Evolutionary conservation across 2,329 filamentous ascomycete genomes (phyloP).

Genomic region (Fusarium luffae): DNA sequence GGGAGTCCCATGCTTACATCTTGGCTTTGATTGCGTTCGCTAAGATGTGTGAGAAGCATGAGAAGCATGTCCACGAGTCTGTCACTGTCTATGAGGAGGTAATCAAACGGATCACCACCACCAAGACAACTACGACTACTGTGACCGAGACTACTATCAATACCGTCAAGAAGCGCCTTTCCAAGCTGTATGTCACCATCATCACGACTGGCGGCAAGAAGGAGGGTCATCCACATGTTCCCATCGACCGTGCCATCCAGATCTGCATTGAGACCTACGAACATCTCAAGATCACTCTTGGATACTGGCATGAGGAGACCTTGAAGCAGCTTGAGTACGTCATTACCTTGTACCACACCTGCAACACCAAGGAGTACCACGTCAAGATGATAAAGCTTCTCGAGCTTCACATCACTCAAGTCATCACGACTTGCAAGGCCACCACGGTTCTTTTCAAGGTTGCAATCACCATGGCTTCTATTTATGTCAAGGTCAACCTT

Average conservation of each 20-base stretch:
- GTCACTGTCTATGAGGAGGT: conserved; percentile 59
- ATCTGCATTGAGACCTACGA: conserved; percentile 55
- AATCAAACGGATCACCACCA: conserved; percentile 52
- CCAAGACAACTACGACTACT: conserved; percentile 48
- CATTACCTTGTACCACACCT: conserved; percentile 54
- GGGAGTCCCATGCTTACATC: conserved; percentile 44
- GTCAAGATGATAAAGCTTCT: conserved; percentile 53
- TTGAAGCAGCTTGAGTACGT: conserved; percentile 57
- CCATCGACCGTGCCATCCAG: conserved; percentile 51
- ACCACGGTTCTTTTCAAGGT: conserved; percentile 62
- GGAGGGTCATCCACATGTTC: conserved; percentile 49
- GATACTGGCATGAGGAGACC: conserved; percentile 59
- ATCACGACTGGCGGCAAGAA: conserved; percentile 52
- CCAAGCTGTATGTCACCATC: conserved; percentile 57
- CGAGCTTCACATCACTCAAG: conserved; percentile 54
- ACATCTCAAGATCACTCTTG: conserved; percentile 55
- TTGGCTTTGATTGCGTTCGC: conserved; percentile 54
- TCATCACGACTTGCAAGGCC: conserved; percentile 50
- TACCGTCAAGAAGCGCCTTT: conserved; percentile 61
- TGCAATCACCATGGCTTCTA: conserved; percentile 58
- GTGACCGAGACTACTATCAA: conserved; percentile 40
- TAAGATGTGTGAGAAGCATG: conserved; percentile 57
- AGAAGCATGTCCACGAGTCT: conserved; percentile 57
- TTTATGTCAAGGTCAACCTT: conserved; percentile 57
- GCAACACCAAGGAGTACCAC: conserved; percentile 53